phyloP scores from a whole-genome alignment of 2,329 filamentous ascomycete genomes.

The Botrytis byssoidea region DNA sequence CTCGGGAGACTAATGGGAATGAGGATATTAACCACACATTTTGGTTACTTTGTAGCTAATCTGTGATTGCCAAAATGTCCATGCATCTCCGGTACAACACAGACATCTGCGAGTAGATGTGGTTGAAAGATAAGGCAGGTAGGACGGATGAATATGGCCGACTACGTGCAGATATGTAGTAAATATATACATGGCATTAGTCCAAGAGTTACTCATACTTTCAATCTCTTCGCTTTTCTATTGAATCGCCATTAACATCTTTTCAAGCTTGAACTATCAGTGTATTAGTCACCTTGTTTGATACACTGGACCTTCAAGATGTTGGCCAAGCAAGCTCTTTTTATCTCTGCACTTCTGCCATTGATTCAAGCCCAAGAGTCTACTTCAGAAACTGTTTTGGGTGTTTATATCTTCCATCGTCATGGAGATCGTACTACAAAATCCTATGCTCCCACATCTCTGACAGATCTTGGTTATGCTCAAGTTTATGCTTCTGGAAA shows the following conservation, averaged over 20 bases:
- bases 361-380: slow-evolving; percentile 38
- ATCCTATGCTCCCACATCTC: slow-evolving; percentile 63
- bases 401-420: slow-evolving; percentile 82
- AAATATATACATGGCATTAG: neutral
- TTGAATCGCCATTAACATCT: neutral
- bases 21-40: neutral
- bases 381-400: slow-evolving; percentile 49
- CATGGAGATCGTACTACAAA: slow-evolving; percentile 89
- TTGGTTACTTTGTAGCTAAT: neutral
- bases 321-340: slow-evolving; percentile 42
- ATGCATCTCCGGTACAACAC: slow-evolving; percentile 6
- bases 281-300: neutral
- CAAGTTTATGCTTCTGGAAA: slow-evolving; percentile 70
- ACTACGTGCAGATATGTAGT: neutral
- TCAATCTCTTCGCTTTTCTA: neutral
- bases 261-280: neutral
- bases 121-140: neutral
- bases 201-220: neutral
- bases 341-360: slow-evolving; percentile 44
- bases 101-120: neutral
- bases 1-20: neutral
- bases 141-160: neutral
- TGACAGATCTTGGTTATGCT: slow-evolving; percentile 77
- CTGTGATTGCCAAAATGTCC: neutral
- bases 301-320: slow-evolving; percentile 27